Base-by-base conservation (phyloP, 495 filamentous ascomycete genomes). In the Penicillium mononematosum region DNA sequence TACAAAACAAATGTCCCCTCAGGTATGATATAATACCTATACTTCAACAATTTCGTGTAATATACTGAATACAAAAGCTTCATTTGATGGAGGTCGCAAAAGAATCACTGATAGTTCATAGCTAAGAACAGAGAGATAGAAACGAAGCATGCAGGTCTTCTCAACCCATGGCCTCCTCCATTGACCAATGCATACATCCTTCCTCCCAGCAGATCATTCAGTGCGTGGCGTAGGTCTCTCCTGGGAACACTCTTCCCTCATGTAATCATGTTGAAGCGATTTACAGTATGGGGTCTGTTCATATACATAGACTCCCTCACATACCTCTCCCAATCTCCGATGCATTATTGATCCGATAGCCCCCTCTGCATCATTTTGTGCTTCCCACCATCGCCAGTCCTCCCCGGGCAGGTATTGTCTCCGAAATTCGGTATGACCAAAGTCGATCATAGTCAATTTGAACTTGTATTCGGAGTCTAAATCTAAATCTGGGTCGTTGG, bases 391-490 rank as follows among this genome's bases (percentile, higher is more conserved):
- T 29, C 45, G 45, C 45, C 45, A 46, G 10, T 46, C 25, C 24
- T 29, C 25, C 16, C 8, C 25, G 3, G 45, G 25, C 5, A 11
- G 16, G n/a, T 46, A 46, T 5, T 29, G 45, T 29, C 14, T 17
- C 7, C 45, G 45, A 4, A 29, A 14, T 5, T 6, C 19, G 7
- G 45, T 46, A 29, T 46, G 45, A 5, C 45, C 25, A 46, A 31
- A 46, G 45, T 46, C 45, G 16, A 46, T 46, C 45, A 46, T 46
- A 29, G 24, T 3, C 24, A 46, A 6, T n/a, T 46, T 46, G 2
- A 27, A 46, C 4, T 29, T 46, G 14, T 27, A 46, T 27, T 46
- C 24, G 2, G 24, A 27, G n/a, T 29, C 14, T 10, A 0, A 16
- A 29, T 11, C 4, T 5, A 6, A 9, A 17, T 29, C 14, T 10